Conservation (phyloP, 1,284 basidiomycete species). For the Salmacisia buchloeana region DNA sequence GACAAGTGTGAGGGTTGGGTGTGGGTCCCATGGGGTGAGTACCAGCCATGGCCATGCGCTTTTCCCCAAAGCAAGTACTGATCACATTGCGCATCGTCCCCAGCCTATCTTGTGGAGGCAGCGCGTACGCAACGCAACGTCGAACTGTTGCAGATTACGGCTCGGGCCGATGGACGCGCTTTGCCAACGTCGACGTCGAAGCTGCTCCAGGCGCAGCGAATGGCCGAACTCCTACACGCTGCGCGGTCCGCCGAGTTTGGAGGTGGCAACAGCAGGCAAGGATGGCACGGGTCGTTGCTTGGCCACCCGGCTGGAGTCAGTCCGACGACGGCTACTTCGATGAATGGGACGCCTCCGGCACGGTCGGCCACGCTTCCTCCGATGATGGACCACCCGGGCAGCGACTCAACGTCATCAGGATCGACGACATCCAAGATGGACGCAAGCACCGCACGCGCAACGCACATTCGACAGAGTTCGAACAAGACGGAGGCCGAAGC, state of each 20-base stretch:
- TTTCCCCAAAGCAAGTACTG: background rate
- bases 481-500: background rate
- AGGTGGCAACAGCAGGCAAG: background rate
- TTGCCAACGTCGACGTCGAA: background rate
- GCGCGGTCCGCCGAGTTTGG: background rate
- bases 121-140: background rate
- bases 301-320: background rate
- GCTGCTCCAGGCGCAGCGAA: background rate
- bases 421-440: background rate
- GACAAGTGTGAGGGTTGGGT: constrained; percentile 1
- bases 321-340: background rate
- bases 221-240: background rate
- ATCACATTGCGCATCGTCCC: background rate
- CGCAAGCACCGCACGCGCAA: background rate
- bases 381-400: too few relatives aligned
- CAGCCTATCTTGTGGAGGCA: background rate
- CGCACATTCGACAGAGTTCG: background rate
- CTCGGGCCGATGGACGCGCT: background rate
- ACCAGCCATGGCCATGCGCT: background rate
- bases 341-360: background rate
- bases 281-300: background rate
- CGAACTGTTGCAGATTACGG: background rate
- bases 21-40: constrained; percentile 5
- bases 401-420: too few relatives aligned
- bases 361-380: too few relatives aligned